These are phyloP conservation scores for Diaporthe sp. DNA, from an alignment of 2,329 filamentous ascomycete genomes.

Conservation along the genomic window DNA sequence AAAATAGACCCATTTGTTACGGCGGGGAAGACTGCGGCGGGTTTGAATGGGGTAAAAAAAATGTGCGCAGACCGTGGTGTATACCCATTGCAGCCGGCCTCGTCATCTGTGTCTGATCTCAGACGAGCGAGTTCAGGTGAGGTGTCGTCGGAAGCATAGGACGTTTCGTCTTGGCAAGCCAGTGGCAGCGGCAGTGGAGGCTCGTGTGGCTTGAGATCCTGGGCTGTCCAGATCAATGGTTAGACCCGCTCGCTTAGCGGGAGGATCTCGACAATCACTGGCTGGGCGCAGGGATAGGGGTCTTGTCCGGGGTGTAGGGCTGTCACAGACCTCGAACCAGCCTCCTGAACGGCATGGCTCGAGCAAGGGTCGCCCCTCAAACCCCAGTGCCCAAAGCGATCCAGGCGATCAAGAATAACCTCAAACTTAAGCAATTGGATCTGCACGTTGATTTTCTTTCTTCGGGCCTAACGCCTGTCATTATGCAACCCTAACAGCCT, in stretches of 20 bases:
- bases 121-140: conserved; percentile 30
- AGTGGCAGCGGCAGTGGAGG: conserved; percentile 34
- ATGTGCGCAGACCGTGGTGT: not conserved
- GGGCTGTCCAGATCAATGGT: conserved; percentile 8
- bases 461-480: conserved; percentile 9
- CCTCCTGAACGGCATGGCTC: conserved; percentile 2
- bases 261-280: conserved; percentile 26
- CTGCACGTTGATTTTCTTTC: not conserved
- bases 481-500: conserved; percentile 20
- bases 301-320: conserved; percentile 14
- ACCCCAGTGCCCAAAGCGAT: conserved; percentile 24
- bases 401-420: conserved; percentile 32
- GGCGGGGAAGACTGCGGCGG: too few species aligned
- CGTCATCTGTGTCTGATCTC: conserved; percentile 31
- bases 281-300: conserved; percentile 12
- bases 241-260: conserved; percentile 27
- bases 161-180: conserved; percentile 39
- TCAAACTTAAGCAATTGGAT: conserved; percentile 24
- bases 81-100: conserved; percentile 10
- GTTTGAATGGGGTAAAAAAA: not conserved
- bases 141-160: conserved; percentile 22
- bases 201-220: conserved; percentile 11
- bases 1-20: conserved; percentile 7
- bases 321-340: conserved; percentile 30
- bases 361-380: not conserved